phyloP scores from a whole-genome alignment of 129 eudicot genomes.

The Chrysanthemum seticuspe region DNA sequence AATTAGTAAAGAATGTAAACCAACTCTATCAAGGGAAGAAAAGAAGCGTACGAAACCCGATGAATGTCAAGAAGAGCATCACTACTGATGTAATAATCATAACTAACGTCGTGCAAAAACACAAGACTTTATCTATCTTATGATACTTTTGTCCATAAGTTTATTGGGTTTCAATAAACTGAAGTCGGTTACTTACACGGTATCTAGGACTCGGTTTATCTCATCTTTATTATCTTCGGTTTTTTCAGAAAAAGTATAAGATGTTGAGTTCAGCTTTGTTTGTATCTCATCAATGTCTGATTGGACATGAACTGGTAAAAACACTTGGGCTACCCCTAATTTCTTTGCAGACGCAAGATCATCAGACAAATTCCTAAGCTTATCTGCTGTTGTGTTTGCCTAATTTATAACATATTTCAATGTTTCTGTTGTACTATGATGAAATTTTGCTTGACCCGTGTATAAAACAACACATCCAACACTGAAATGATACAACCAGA shows the following conservation, averaged over 20 bases:
- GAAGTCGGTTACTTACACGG: slow-evolving; percentile 50
- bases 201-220: slow-evolving; percentile 45
- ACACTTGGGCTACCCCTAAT: slow-evolving; percentile 64
- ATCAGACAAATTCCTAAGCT: slow-evolving; percentile 67
- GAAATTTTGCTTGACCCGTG: slow-evolving; percentile 80
- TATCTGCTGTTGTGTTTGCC: slow-evolving; percentile 65
- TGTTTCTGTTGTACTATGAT: slow-evolving; percentile 64
- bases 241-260: slow-evolving; percentile 52
- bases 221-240: slow-evolving; percentile 61
- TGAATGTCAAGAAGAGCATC: slow-evolving; percentile 80
- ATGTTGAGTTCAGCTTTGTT: slow-evolving; percentile 58
- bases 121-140: slow-evolving; percentile 12
- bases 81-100: slow-evolving; percentile 76
- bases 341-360: slow-evolving; percentile 86
- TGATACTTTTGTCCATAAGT: background rate
- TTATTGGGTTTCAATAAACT: background rate
- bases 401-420: slow-evolving; percentile 60
- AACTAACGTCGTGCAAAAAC: slow-evolving; percentile 63
- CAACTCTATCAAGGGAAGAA: background rate
- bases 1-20: background rate
- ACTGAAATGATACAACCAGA: slow-evolving; percentile 40
- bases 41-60: slow-evolving; percentile 71
- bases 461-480: slow-evolving; percentile 80
- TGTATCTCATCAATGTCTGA: slow-evolving; percentile 70
- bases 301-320: slow-evolving; percentile 66